Percentiles rank a stretch among this genome's conserved stretches.
Evolutionary conservation across 441 rosid genomes (phyloP).

Genomic region (Populus trichocarpa): DNA sequence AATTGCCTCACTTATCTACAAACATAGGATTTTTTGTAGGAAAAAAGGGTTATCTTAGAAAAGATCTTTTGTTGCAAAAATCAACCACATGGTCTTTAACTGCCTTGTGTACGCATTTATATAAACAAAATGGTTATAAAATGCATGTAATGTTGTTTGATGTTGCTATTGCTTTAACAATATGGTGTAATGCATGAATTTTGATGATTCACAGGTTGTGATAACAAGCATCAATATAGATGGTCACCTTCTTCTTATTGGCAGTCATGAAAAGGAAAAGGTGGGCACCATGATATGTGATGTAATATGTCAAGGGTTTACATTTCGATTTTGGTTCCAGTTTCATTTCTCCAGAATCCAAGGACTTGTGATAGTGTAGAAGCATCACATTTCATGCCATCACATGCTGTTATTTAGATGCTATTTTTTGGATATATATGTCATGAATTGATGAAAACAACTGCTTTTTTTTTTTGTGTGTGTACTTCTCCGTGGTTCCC

Average conservation of each 20-base stretch:
- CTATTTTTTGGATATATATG: not conserved
- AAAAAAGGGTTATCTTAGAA: not conserved
- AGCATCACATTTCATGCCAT: not conserved
- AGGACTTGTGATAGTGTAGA: not conserved
- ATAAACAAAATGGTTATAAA: not conserved
- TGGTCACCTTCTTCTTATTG: slow-evolving; percentile 79
- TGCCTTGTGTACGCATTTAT: not conserved
- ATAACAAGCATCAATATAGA: slow-evolving; percentile 87
- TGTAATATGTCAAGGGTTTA: not conserved
- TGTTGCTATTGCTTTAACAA: not conserved
- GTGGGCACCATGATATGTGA: slow-evolving; percentile 27
- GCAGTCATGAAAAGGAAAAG: slow-evolving; percentile 92
- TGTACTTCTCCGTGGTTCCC: not conserved
- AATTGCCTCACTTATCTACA: not conserved
- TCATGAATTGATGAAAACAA: not conserved
- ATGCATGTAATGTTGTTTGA: not conserved
- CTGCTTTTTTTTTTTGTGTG: not conserved
- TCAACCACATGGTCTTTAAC: not conserved
- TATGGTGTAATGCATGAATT: slow-evolving; percentile 1
- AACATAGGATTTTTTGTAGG: not conserved
- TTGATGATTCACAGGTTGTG: slow-evolving; percentile 65
- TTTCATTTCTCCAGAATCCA: not conserved
- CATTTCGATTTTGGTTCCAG: not conserved
- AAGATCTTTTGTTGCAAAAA: not conserved
- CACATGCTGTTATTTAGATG: not conserved